Base-by-base conservation (phyloP, 2,329 filamentous ascomycete genomes). In the Cladosporium cucumerinum region DNA sequence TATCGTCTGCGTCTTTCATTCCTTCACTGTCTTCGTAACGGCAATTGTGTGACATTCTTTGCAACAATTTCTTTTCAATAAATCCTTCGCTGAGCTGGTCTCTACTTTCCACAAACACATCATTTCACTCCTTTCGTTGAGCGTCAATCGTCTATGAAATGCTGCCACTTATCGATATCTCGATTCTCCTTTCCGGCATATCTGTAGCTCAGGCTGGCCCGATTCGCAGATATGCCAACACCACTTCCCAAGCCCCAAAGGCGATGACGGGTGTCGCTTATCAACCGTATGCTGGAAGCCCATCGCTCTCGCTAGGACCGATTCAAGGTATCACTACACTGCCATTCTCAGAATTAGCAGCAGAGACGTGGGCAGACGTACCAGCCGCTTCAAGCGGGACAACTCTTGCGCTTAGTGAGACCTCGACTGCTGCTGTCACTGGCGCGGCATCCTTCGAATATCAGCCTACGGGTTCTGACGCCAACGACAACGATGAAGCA, bases 141-240 rank as follows among this genome's bases (percentile, higher is more conserved):
- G 1, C 14, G 18, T 18, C 16, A 8, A 21, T 46, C 49, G 23
- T 5, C 25, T 32, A 14, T 23, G 49, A 34, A 30, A 62, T 62
- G 60, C 25, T 46, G 18, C 11, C 34, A 18, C 46, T 61, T 12
- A 46, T 62, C 60, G 26, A 62, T 25, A 48, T 30, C 34, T 28
- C 55, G 34, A 55, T 62, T 26, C 43, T 55, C 18, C 34, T 62
- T 25, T 62, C 34, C 18, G 34, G 16, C 34, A 23, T 46, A 26
- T 54, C 60, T 55, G 16, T 25, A 32, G 34, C 25, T 10, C 34
- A 39, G 26, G 60, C 60, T 32, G 49, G 49, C 21, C 60, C 28
- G 2, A 25, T 62, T 10, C 48, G 46, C 48, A 61, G 49, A 55
- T 62, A 62, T 39, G 30, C 21, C 23, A 62, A 62, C 34, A 62